Evolutionary conservation across 768 basidiomycete genomes (phyloP).

Genomic region (Crassisporium funariophilum): DNA sequence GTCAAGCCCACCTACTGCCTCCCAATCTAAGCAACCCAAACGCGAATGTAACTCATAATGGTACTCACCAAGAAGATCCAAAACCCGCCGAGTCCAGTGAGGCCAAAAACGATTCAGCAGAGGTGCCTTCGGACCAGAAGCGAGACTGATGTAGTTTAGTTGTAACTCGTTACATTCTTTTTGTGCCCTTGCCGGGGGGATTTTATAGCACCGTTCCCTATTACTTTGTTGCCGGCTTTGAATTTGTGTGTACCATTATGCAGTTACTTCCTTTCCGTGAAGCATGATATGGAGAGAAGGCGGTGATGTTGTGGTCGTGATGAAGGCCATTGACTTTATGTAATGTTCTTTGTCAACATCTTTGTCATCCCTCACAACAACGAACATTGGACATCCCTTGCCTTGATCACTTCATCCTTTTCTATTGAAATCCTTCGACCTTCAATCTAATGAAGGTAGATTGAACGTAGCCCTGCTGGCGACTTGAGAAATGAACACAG

Average conservation of each 20-base stretch:
- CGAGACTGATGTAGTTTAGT: conserved; percentile 12
- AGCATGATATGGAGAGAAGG: conserved; percentile 12
- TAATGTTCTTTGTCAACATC: conserved; percentile 43
- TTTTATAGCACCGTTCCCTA: too few species aligned
- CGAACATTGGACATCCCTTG: conserved; percentile 58
- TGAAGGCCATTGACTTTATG: conserved; percentile 35
- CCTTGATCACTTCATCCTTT: conserved; percentile 91
- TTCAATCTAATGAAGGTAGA: conserved; percentile 90
- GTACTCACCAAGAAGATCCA: conserved; percentile 32
- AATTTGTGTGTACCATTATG: conserved; percentile 14
- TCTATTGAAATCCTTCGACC: conserved; percentile 93
- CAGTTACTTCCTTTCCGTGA: conserved; percentile 6
- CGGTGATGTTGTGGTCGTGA: conserved; percentile 30
- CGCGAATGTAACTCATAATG: conserved; percentile 19
- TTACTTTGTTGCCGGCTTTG: conserved; percentile 15
- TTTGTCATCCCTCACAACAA: conserved; percentile 41
- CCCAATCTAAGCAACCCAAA: conserved; percentile 19
- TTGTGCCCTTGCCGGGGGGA: too few species aligned
- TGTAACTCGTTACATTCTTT: conserved; percentile 1
- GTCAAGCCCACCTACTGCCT: conserved; percentile 46
- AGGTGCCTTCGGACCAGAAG: conserved; percentile 20
- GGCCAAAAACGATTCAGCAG: conserved; percentile 29
- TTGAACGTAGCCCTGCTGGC: conserved; percentile 78
- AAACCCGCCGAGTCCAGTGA: conserved; percentile 29
- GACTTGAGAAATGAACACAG: too few species aligned